A percentile compares a stretch with the other conserved stretches of the same genome.
Conservation (phyloP, 2,329 filamentous ascomycete genomes). For the Didymella sp. region DNA sequence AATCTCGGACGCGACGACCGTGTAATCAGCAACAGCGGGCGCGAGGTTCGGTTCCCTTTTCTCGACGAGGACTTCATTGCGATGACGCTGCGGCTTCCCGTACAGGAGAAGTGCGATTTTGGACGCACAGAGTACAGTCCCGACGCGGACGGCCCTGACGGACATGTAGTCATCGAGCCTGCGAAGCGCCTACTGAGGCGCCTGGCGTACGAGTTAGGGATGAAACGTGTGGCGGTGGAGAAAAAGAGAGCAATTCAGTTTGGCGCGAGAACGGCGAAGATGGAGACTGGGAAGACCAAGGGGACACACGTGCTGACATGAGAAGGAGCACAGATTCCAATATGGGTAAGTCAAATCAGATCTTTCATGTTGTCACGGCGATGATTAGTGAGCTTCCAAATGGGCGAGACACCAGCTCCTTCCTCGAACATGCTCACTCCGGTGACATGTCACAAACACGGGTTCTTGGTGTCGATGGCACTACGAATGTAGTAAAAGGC, state of each 20-base stretch:
- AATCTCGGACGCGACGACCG: constrained; percentile 95
- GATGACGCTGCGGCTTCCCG: constrained; percentile 76
- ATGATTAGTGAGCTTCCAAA: constrained; percentile 44
- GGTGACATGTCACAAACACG: neutral
- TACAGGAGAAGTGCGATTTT: constrained; percentile 91
- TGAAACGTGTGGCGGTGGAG: constrained; percentile 76
- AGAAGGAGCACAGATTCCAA: constrained; percentile 17
- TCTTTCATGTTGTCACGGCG: constrained; percentile 19
- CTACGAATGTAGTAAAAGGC: constrained; percentile 36
- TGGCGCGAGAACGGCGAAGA: constrained; percentile 54
- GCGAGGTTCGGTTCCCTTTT: constrained; percentile 88
- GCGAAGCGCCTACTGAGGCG: constrained; percentile 83
- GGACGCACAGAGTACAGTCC: constrained; percentile 45
- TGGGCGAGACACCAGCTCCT: constrained; percentile 33
- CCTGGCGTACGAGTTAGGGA: constrained; percentile 75
- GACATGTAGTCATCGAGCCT: constrained; percentile 64
- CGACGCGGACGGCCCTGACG: constrained; percentile 35
- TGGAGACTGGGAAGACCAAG: constrained; percentile 58
- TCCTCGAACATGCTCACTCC: constrained; percentile 23
- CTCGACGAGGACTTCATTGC: constrained; percentile 86
- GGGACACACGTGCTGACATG: constrained; percentile 54
- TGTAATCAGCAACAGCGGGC: constrained; percentile 86
- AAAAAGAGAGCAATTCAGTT: constrained; percentile 83
- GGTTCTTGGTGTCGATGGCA: constrained; percentile 34
- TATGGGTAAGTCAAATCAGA: neutral